Evolutionary conservation across 495 filamentous ascomycete genomes (phyloP).

Genomic region (Daldinia caldariorum): DNA sequence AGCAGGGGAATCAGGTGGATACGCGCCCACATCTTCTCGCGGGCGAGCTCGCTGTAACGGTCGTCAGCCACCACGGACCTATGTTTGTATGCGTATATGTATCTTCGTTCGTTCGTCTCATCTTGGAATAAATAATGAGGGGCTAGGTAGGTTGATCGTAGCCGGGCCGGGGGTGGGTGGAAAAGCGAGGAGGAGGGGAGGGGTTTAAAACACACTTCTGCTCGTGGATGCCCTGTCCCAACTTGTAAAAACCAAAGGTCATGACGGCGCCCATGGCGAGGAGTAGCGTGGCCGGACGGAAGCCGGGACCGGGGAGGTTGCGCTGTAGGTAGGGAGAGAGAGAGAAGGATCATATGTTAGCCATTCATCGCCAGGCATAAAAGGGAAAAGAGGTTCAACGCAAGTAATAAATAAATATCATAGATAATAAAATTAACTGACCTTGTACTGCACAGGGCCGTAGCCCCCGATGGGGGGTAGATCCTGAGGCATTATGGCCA

Average conservation of each 20-base stretch:
- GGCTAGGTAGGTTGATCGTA: too few species aligned
- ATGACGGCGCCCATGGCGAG: conserved; percentile 76
- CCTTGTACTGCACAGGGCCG: conserved; percentile 94
- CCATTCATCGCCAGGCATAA: too few species aligned
- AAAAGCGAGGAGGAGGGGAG: too few species aligned
- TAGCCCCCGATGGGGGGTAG: conserved; percentile 96
- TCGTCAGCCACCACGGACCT: too few species aligned
- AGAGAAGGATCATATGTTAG: background rate
- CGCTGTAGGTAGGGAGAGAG: conserved; percentile 72
- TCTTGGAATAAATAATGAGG: too few species aligned
- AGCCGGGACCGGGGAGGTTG: conserved; percentile 91
- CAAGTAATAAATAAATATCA: too few species aligned
- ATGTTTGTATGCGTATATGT: too few species aligned
- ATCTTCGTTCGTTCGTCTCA: too few species aligned
- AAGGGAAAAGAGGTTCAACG: too few species aligned
- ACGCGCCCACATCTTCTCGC: conserved; percentile 97
- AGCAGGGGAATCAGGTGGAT: conserved; percentile 92
- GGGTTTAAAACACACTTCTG: too few species aligned
- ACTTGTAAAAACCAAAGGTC: conserved; percentile 88
- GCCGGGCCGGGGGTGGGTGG: too few species aligned
- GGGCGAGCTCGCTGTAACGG: conserved; percentile 81
- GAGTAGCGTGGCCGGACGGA: conserved; percentile 82
- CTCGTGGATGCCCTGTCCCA: conserved; percentile 81
- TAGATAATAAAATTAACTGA: conserved; percentile 54
- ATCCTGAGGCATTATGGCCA: conserved; percentile 77